A percentile compares a stretch with the other conserved stretches of the same genome.
Conservation (phyloP, 2,329 filamentous ascomycete species). For the Dactylonectria macrodidyma region DNA sequence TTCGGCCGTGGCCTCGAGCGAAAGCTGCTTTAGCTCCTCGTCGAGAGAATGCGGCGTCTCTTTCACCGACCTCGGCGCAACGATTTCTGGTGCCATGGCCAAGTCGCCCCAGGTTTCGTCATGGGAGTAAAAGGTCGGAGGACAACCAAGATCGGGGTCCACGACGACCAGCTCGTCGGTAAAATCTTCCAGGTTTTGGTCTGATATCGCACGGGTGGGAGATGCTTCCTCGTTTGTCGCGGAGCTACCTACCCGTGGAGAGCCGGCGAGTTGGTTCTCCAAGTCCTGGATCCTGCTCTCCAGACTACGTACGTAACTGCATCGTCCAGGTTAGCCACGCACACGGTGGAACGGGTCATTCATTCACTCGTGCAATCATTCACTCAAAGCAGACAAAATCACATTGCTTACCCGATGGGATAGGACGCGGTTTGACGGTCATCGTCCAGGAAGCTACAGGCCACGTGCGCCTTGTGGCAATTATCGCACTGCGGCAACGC, state of each 20-base stretch:
- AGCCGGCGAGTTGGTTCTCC: constrained; percentile 29
- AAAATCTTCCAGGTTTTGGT: background rate
- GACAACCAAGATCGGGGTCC: background rate
- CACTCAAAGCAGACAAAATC: background rate
- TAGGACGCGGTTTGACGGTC: constrained; percentile 57
- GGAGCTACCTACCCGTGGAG: background rate
- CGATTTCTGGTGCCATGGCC: background rate
- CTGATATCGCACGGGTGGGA: background rate
- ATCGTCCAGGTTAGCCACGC: background rate
- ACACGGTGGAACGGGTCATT: background rate
- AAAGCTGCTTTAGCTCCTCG: constrained; percentile 55
- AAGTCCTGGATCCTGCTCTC: constrained; percentile 45
- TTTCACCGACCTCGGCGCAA: background rate
- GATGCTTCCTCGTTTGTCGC: background rate
- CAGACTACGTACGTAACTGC: constrained; percentile 52
- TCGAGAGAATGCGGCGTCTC: constrained; percentile 43
- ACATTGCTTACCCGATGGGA: constrained; percentile 54
- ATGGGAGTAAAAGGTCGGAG: background rate
- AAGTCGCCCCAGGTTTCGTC: constrained; percentile 8
- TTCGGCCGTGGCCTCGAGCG: constrained; percentile 61
- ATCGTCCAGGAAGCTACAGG: constrained; percentile 59
- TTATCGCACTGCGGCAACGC: constrained; percentile 56
- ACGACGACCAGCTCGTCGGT: constrained; percentile 11
- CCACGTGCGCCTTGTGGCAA: constrained; percentile 53
- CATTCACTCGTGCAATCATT: background rate